Evolutionary conservation across 2,329 filamentous ascomycete genomes (phyloP), one percentile per base, ranked within the genome.

Genomic region (Venturia asperata): DNA sequence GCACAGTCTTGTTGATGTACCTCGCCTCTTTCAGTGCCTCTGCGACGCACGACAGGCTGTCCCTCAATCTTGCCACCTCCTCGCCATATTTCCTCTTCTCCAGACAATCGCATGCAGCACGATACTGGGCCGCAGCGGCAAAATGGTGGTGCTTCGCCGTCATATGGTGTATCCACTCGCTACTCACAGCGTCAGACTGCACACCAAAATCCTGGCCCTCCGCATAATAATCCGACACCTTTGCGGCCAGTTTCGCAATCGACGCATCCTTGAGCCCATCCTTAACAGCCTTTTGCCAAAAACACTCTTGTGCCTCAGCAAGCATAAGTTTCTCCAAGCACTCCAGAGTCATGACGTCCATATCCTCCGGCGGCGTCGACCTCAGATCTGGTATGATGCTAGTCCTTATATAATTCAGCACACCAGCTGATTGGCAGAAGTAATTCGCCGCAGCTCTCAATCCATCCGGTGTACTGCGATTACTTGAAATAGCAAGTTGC

Each of bases 61-160:
- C 93, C 56, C 85, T 83, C 63, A 99, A 76, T 11, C 94, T 83
- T 1, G 94, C 91, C 24, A 99, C 88, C 78, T 99, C 94, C 74
- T 99, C 94, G 61, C 94, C 94, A 69, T 97, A 99, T 72, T 88
- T 95, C 62, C 89, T 83, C 82, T 96, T 97, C 77, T 97, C 94
- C 17, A 99, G 76, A 70, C 91, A 94, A 72, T 97, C 92, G 68
- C 91, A 88, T 0, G 94, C 91, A 34, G 93, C 91, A 17, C 94
- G 83, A 71, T 93, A 97, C 74, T 99, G 94, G 0, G 94, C 94
- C 0, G 94, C 94, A 0, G 91, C 93, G 1, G 93, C 92, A 77
- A 99, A 97, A 76, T 97, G 94, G 73, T 97, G 90, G 72, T 97
- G 92, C 75, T 97, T 99, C 6, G 93, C 94, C 34, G 90, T 92